Conservation (phyloP, 768 basidiomycete species). For the Phaeotremella fagi region DNA sequence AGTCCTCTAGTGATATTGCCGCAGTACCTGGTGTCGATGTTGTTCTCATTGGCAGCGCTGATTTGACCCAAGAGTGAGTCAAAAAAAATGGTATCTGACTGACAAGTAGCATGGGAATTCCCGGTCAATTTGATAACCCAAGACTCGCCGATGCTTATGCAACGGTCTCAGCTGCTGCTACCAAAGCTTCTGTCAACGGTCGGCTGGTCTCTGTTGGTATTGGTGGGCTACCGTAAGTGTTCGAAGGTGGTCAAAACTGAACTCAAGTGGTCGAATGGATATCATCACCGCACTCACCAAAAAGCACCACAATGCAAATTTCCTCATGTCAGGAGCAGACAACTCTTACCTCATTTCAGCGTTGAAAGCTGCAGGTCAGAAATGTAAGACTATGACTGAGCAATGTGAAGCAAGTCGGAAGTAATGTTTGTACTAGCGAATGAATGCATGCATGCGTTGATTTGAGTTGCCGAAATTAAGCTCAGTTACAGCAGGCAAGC, state of each 20-base stretch:
- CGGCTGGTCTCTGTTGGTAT: neutral
- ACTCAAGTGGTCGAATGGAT: constrained; percentile 28
- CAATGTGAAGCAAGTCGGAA: too few species aligned
- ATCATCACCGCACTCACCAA: constrained; percentile 27
- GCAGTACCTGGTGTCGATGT: neutral
- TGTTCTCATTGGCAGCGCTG: neutral
- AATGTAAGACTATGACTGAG: neutral
- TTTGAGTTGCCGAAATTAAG: too few species aligned
- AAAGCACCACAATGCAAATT: constrained; percentile 19
- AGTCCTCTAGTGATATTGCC: neutral
- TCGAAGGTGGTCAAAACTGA: too few species aligned
- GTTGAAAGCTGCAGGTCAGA: constrained; percentile 12
- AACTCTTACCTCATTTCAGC: constrained; percentile 17
- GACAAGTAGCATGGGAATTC: neutral
- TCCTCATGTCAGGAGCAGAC: constrained; percentile 30
- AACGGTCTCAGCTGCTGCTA: neutral
- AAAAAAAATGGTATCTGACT: neutral
- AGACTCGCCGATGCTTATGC: neutral
- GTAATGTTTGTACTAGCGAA: too few species aligned
- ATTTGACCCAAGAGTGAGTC: neutral
- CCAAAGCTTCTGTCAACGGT: neutral
- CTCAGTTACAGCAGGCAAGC: too few species aligned
- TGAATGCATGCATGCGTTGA: too few species aligned
- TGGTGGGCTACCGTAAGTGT: neutral
- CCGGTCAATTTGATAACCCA: neutral